phyloP scores from a whole-genome alignment of 805 yeast genomes.

The Saturnispora quitensis region DNA sequence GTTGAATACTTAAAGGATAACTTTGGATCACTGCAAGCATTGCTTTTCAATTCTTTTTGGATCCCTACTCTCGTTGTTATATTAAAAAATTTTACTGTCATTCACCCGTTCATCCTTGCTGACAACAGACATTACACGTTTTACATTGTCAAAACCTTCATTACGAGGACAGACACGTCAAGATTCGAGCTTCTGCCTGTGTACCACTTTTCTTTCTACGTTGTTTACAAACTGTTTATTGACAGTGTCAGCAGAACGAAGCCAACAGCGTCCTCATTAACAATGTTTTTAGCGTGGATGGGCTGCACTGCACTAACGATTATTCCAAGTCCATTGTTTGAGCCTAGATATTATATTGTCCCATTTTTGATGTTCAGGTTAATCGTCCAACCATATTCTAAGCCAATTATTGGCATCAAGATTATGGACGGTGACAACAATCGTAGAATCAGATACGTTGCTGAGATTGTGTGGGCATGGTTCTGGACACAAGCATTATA shows the following conservation, averaged over 20 bases:
- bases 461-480: constrained; percentile 59
- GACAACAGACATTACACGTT: constrained; percentile 93
- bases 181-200: constrained; percentile 49
- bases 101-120: constrained; percentile 85
- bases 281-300: constrained; percentile 42
- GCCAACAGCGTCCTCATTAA: constrained; percentile 19
- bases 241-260: constrained; percentile 4
- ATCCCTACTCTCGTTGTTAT: constrained; percentile 32
- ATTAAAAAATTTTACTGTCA: constrained; percentile 54
- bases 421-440: constrained; percentile 18
- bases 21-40: constrained; percentile 17
- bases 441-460: constrained; percentile 28
- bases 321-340: constrained; percentile 86
- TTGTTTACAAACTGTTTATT: constrained; percentile 17
- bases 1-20: constrained; percentile 30
- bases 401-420: constrained; percentile 19
- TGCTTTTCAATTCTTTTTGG: constrained; percentile 18
- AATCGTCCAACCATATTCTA: constrained; percentile 34
- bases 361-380: constrained; percentile 75
- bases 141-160: constrained; percentile 65
- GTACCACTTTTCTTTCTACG: constrained; percentile 49
- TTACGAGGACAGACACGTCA: constrained; percentile 40
- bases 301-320: constrained; percentile 51
- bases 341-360: constrained; percentile 83
- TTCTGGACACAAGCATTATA: constrained; percentile 45